phyloP scores from a whole-genome alignment of 208 protist species.

The Lotmaria passim region DNA sequence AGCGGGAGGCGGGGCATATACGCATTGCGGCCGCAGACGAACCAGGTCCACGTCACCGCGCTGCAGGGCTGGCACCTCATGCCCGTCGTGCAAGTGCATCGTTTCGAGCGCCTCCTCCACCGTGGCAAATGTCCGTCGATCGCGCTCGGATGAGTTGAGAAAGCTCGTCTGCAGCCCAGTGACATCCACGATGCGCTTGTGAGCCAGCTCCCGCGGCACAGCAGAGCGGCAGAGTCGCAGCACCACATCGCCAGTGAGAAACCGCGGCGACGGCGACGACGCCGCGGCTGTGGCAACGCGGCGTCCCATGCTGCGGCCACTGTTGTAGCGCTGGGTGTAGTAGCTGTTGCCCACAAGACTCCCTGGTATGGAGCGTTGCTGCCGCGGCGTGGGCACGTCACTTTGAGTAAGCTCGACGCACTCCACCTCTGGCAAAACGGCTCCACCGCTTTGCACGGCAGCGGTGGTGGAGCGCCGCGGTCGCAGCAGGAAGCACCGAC shows the following conservation, averaged over 20 bases:
- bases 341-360: conserved; percentile 75
- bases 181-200: conserved; percentile 69
- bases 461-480: background rate
- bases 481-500: conserved; percentile 37
- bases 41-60: conserved; percentile 67
- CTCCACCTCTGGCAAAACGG: conserved; percentile 4
- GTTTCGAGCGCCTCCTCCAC: conserved; percentile 65
- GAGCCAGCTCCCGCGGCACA: conserved; percentile 43
- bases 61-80: conserved; percentile 74
- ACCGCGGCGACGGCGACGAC: conserved; percentile 1
- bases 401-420: conserved; percentile 31
- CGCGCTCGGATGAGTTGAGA: conserved; percentile 50
- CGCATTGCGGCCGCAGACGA: conserved; percentile 50
- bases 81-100: conserved; percentile 86
- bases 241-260: conserved; percentile 48
- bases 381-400: background rate
- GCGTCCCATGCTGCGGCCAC: background rate
- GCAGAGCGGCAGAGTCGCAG: conserved; percentile 36
- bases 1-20: conserved; percentile 29
- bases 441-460: too few species aligned
- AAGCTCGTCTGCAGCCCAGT: conserved; percentile 76
- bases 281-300: background rate
- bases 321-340: conserved; percentile 67
- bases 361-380: conserved; percentile 27
- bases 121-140: conserved; percentile 32